These are phyloP conservation scores for Skeletonema grethae DNA, from an alignment of 108 stramenopile species.

Conservation along the genomic window DNA sequence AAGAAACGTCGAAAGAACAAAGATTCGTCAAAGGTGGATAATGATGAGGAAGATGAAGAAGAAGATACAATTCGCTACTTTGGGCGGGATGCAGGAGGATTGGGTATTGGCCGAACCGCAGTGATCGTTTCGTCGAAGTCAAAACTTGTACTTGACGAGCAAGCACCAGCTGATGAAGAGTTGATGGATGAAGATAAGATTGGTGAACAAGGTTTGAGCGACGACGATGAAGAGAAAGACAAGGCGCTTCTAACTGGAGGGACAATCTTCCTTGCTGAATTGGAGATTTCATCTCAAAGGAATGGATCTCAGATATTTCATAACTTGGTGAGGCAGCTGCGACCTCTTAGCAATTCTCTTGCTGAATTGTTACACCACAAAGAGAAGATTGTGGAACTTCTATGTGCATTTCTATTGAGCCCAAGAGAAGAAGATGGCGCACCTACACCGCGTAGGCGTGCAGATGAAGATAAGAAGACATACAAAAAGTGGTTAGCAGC, in stretches of 20 bases:
- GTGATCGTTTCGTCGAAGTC: slow-evolving; percentile 35
- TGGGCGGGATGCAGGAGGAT: slow-evolving; percentile 43
- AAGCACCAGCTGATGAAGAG: slow-evolving; percentile 2
- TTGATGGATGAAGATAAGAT: slow-evolving; percentile 19
- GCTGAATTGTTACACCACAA: slow-evolving; percentile 82
- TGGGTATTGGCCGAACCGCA: slow-evolving; percentile 44
- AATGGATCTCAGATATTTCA: slow-evolving; percentile 84
- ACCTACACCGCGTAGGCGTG: slow-evolving; percentile 16
- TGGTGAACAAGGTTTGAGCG: slow-evolving; percentile 20
- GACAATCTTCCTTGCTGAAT: slow-evolving; percentile 67
- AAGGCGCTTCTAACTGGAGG: slow-evolving; percentile 43
- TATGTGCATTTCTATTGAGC: slow-evolving; percentile 64
- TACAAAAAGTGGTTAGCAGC: slow-evolving; percentile 15
- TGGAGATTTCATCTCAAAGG: slow-evolving; percentile 75
- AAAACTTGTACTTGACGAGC: slow-evolving; percentile 9
- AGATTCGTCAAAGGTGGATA: background rate
- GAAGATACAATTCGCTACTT: slow-evolving; percentile 29
- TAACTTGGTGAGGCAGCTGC: slow-evolving; percentile 61
- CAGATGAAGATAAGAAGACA: slow-evolving; percentile 17
- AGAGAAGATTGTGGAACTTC: slow-evolving; percentile 62
- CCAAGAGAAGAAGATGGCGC: slow-evolving; percentile 4
- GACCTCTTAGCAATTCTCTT: slow-evolving; percentile 73
- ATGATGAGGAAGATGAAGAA: slow-evolving; percentile 2
- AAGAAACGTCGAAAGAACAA: slow-evolving; percentile 28
- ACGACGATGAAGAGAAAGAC: slow-evolving; percentile 30